Percentiles rank a stretch among this genome's conserved stretches.
phyloP scores from a whole-genome alignment of 1,284 basidiomycete species.

The Moesziomyces sp. region DNA sequence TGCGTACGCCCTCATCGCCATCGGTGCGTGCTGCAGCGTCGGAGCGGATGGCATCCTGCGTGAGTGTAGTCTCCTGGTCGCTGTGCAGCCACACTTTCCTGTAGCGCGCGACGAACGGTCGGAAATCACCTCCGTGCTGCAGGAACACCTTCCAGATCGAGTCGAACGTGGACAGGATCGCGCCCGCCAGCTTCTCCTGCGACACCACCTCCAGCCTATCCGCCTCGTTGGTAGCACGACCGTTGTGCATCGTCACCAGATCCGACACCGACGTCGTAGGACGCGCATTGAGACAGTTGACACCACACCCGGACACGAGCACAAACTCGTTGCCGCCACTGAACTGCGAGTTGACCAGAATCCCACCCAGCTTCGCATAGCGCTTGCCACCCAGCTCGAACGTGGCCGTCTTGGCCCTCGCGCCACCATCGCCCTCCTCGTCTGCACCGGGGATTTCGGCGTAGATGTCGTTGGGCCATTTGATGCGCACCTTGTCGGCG shows the following conservation, averaged over 20 bases:
- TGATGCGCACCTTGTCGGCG: slow-evolving; percentile 76
- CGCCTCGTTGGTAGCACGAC: slow-evolving; percentile 74
- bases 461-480: slow-evolving; percentile 99
- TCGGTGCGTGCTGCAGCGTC: neutral
- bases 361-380: slow-evolving; percentile 72
- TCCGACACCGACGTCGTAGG: slow-evolving; percentile 86
- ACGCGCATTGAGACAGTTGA: slow-evolving; percentile 85
- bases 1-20: slow-evolving; percentile 73
- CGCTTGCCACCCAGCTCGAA: slow-evolving; percentile 49
- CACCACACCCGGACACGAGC: slow-evolving; percentile 83
- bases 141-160: slow-evolving; percentile 81
- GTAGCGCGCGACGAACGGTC: slow-evolving; percentile 72
- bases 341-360: slow-evolving; percentile 90
- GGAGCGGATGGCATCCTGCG: slow-evolving; percentile 22
- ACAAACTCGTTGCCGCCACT: slow-evolving; percentile 76
- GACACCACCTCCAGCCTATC: slow-evolving; percentile 70
- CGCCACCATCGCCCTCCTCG: slow-evolving; percentile 68
- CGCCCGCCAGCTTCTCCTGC: slow-evolving; percentile 82
- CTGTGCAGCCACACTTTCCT: slow-evolving; percentile 87
- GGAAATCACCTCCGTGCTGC: slow-evolving; percentile 67
- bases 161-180: slow-evolving; percentile 82
- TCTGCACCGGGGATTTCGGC: slow-evolving; percentile 72
- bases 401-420: slow-evolving; percentile 69
- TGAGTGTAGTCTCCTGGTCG: slow-evolving; percentile 66
- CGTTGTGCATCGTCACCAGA: slow-evolving; percentile 71